Evolutionary conservation across 345 rosid species (phyloP), one percentile per base, ranked within the genome.

Genomic region (Erodium maritimum): DNA sequence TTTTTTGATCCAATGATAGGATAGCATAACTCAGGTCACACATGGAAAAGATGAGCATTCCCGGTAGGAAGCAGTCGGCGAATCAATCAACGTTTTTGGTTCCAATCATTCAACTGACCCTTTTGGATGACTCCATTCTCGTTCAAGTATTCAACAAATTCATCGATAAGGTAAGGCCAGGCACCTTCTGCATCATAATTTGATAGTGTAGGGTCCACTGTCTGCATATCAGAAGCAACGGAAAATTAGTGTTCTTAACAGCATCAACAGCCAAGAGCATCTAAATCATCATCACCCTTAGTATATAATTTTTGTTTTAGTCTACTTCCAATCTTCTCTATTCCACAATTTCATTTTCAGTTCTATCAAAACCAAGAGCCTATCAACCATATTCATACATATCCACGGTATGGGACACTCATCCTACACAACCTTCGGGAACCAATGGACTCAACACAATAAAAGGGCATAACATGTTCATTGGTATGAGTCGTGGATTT

Each of bases 161-260:
- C 99, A 65, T 93, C 99, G 5, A 87, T 87, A 53, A 93, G 94
- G 72, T 89, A 89, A 0, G 99, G 97, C 99, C 99, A 93, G 16
- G 96, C 99, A 61, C 97, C 96, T 76, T 93, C 97, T 0, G 95
- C 81, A 23, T 85, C 96, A 55, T 93, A 93, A 61, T 85, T 89
- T 17, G 90, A 76, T 46, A 93, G 73, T 17, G 55, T 53, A 0
- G 83, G 79, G 53, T 87, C 91, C 65, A 87, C 88, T 0, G 56
- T 80, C 99, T 89, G 86, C 73, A 68, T 50, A 42, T 12, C 48
- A 3, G 1, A 42, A 42, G 48, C 48, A 10, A 42, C 2, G 17
- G 14, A 42, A 7, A 10, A 42, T 42, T 42, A 42, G 48, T 12
- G 14, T 42, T 42, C 8, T 42, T 16, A 14, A 42, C 48, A 42